Base-by-base conservation (phyloP, 2,329 filamentous ascomycete genomes). In the Fusarium redolens region DNA sequence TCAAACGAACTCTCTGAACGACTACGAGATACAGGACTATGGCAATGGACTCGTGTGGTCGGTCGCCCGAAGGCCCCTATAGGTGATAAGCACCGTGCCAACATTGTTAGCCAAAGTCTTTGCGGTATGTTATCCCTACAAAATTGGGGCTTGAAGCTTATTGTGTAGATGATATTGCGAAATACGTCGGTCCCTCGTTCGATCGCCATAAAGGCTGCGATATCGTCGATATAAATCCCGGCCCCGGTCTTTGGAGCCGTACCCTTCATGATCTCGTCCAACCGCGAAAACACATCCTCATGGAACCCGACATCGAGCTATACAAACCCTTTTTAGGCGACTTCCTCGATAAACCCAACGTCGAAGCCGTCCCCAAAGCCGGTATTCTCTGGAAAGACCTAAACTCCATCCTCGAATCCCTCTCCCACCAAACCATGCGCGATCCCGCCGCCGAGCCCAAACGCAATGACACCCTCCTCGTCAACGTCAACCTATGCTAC, bases 211-310 rank as follows among this genome's bases (percentile, higher is more conserved):
- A 86, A 55, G 93, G 93, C 60, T 95, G 95, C 82, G 95, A 97
- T 77, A 87, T 98, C 48, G 85, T 99, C 76, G 96, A 98, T 79
- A 85, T 97, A 62, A 94, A 95, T 80, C 96, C 96, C 0, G 95
- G 95, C 18, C 84, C 84, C 2, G 94, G 95, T 13, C 60, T 97
- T 5, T 96, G 92, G 90, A 97, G 95, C 38, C 85, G 85, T 33
- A 93, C 92, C 76, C 85, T 98, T 2, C 91, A 97, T 79, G 86
- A 93, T 1, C 83, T 88, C 50, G 85, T 99, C 12, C 84, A 94
- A 76, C 96, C 96, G 8, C 91, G 94, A 64, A 91, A 89, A 9
- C 96, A 99, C 83, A 84, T 98, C 48, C 85, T 99, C 45, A 86
- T 98, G 81, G 95, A 98, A 78, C 90, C 91, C 5, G 88, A 93